Percentiles rank a stretch among this genome's conserved stretches.
Conservation (phyloP, 2,329 filamentous ascomycete species). For the Stachybotrys chlorohalonatus region DNA sequence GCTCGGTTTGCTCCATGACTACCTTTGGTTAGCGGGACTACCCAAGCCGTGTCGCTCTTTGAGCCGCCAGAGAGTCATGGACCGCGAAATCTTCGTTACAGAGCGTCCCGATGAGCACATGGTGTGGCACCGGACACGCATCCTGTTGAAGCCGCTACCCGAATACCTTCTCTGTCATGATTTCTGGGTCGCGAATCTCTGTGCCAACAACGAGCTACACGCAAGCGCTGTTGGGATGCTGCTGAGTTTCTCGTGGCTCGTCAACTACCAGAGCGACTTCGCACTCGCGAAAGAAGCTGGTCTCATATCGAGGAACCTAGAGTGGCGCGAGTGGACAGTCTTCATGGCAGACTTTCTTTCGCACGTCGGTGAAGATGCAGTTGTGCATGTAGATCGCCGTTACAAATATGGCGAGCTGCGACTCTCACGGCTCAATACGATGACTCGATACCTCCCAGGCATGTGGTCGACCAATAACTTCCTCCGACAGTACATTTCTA, state of each 20-base stretch:
- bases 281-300: constrained; percentile 1
- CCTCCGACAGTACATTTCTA: constrained; percentile 2
- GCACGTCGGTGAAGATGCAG: not conserved
- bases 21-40: constrained; percentile 7
- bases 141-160: constrained; percentile 5
- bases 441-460: not conserved
- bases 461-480: not conserved
- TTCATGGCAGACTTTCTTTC: constrained; percentile 1
- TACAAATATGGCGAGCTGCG: constrained; percentile 7
- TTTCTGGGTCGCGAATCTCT: not conserved
- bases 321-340: constrained; percentile 2
- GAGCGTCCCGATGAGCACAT: constrained; percentile 5
- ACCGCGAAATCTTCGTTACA: constrained; percentile 3
- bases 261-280: constrained; percentile 2
- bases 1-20: not conserved
- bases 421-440: constrained; percentile 3
- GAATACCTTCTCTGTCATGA: constrained; percentile 3
- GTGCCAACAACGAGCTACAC: not conserved
- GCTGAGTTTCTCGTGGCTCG: constrained; percentile 3
- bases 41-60: constrained; percentile 4
- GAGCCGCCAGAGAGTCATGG: constrained; percentile 3
- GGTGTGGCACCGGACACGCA: constrained; percentile 3
- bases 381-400: not conserved
- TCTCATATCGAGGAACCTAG: not conserved
- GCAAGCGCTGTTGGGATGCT: constrained; percentile 2